Evolutionary conservation across 305 asterid genomes (phyloP).

Genomic region (Lippia alba): DNA sequence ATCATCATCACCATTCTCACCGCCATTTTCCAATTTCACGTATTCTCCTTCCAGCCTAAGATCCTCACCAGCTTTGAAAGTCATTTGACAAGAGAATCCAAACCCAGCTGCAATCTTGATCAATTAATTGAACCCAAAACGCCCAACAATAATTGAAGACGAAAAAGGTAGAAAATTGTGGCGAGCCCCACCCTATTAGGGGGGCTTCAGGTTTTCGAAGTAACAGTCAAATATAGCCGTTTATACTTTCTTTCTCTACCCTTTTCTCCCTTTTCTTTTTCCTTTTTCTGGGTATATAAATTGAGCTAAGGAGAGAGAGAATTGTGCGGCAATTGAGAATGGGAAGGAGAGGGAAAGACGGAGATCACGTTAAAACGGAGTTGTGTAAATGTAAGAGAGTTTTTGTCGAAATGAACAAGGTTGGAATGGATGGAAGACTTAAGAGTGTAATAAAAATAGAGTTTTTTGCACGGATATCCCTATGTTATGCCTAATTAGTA

Average conservation of each 20-base stretch:
- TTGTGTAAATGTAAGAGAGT: not conserved
- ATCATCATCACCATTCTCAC: constrained; percentile 19
- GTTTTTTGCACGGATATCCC: no score
- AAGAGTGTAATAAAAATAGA: no score
- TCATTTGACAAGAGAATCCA: constrained; percentile 33
- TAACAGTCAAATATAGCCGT: constrained; percentile 39
- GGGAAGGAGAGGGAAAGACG: constrained; percentile 35
- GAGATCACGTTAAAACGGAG: constrained; percentile 4
- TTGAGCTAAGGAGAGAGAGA: not conserved
- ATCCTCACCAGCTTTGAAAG: constrained; percentile 38
- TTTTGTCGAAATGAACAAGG: not conserved
- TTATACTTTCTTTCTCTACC: not conserved
- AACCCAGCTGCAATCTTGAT: not conserved
- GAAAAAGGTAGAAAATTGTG: constrained; percentile 20
- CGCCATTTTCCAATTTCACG: constrained; percentile 48
- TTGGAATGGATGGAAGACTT: not conserved
- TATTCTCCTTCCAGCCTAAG: constrained; percentile 37
- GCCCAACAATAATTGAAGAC: constrained; percentile 5
- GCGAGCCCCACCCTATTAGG: constrained; percentile 36
- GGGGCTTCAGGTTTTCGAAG: constrained; percentile 34
- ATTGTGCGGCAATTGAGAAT: constrained; percentile 26
- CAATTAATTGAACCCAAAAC: constrained; percentile 28
- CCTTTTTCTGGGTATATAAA: not conserved
- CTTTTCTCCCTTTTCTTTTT: not conserved
- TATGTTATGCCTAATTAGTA: not conserved